Conservation (phyloP, 2,329 filamentous ascomycete species). For the Graphium sp. region DNA sequence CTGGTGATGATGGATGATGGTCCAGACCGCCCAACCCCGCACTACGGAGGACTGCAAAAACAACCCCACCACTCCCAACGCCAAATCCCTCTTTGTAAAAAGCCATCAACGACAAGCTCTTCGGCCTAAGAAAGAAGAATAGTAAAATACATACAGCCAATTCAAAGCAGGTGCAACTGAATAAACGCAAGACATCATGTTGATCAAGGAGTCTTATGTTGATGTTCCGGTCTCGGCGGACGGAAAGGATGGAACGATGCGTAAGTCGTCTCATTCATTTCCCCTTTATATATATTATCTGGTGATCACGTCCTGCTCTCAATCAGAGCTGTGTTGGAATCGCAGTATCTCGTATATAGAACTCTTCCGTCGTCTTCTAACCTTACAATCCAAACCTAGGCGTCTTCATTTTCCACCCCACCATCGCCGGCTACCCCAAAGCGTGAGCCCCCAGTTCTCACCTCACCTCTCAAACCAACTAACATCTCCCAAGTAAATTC, state of each 20-base stretch:
- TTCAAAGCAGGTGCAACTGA: too few species aligned
- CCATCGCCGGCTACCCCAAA: conserved; percentile 69
- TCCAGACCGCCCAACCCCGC: too few species aligned
- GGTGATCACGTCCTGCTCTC: neutral
- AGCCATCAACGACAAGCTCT: neutral
- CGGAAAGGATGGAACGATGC: conserved; percentile 36
- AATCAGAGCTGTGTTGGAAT: neutral
- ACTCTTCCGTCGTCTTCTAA: conserved; percentile 5
- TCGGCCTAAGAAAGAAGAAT: neutral
- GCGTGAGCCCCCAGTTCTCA: conserved; percentile 35
- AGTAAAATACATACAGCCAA: too few species aligned
- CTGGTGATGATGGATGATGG: too few species aligned
- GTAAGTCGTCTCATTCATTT: conserved; percentile 14
- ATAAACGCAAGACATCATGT: too few species aligned
- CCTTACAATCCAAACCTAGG: conserved; percentile 29
- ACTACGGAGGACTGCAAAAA: too few species aligned
- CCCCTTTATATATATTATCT: too few species aligned
- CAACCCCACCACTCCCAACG: too few species aligned
- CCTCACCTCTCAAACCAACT: neutral
- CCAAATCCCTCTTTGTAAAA: neutral
- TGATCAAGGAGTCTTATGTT: conserved; percentile 34
- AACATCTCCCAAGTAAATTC: conserved; percentile 37
- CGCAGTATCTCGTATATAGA: conserved; percentile 2
- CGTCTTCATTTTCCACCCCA: conserved; percentile 78
- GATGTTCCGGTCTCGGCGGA: conserved; percentile 33